phyloP scores from a whole-genome alignment of 2,329 filamentous ascomycete genomes.

The Aspergillus sp. region DNA sequence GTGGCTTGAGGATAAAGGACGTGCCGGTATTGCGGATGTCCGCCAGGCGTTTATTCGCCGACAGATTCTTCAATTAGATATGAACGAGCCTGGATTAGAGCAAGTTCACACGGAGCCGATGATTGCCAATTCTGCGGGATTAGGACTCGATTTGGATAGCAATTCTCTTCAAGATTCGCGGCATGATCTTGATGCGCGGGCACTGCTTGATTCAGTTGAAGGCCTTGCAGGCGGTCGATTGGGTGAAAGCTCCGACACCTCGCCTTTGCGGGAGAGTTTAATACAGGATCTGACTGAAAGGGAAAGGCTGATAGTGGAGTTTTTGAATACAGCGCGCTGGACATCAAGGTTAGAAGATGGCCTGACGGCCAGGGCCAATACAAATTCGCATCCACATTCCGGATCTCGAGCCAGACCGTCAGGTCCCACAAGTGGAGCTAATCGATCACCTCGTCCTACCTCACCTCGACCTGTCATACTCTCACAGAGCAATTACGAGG shows the following conservation, averaged over 20 bases:
- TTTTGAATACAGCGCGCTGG: slow-evolving; percentile 48
- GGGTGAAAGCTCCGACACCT: slow-evolving; percentile 30
- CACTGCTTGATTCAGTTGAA: slow-evolving; percentile 33
- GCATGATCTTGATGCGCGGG: slow-evolving; percentile 29
- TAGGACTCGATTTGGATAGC: slow-evolving; percentile 31
- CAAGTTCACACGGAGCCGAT: slow-evolving; percentile 38
- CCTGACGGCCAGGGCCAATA: slow-evolving; percentile 32
- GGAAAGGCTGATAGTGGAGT: slow-evolving; percentile 50
- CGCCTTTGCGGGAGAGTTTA: slow-evolving; percentile 40
- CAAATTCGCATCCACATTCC: slow-evolving; percentile 30
- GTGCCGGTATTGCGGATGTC: slow-evolving; percentile 53
- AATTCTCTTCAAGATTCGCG: slow-evolving; percentile 22
- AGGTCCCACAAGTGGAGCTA: slow-evolving; percentile 36
- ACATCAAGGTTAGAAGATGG: slow-evolving; percentile 40
- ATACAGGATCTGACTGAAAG: slow-evolving; percentile 46
- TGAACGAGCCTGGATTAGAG: slow-evolving; percentile 38
- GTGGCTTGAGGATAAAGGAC: slow-evolving; percentile 83
- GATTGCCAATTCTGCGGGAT: slow-evolving; percentile 31
- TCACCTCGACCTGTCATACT: slow-evolving; percentile 46
- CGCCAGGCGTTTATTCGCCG: slow-evolving; percentile 51
- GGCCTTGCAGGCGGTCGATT: slow-evolving; percentile 26
- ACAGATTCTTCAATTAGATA: slow-evolving; percentile 47
- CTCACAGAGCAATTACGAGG: slow-evolving; percentile 38
- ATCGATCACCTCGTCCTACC: slow-evolving; percentile 37
- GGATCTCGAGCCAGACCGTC: slow-evolving; percentile 33